Base-by-base conservation (phyloP, 371 early-diverging fungal species). In the Rhizomucor pusillus region DNA sequence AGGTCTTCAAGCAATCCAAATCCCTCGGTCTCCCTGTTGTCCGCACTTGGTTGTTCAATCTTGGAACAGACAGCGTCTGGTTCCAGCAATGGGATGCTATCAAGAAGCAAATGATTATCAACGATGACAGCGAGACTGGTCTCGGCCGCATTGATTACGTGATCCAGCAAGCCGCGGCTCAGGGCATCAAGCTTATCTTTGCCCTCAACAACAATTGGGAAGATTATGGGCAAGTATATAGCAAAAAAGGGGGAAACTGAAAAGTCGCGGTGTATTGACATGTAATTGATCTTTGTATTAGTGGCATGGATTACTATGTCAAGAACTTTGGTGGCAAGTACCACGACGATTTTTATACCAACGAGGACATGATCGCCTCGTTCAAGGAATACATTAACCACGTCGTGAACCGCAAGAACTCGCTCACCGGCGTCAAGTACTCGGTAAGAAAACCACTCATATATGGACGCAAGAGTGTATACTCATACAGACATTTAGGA, bases 11-110 rank as follows among this genome's bases (percentile, higher is more conserved):
- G 25, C 18, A 41, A 34, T 33, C 52, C 2, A 35, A 18, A 19
- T 4, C 16, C 23, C 23, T 37, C 7, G 35, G 44, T 7, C 33
- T 52, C 7, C 52, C 52, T 18, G 52, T 52, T 16, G 40, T 52
- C 20, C 52, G 52, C 40, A 52, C 52, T n/a, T 52, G 52, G 52
- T 20, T 52, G 11, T 52, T 52, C 52, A 52, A 52, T 29, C 34
- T 44, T 0, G 52, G 52, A 10, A 36, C 18, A 0, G 40, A 39
- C 16, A 23, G 35, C 16, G 44, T 52, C 13, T 52, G 16, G 18
- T 52, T 52, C 44, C 52, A 52, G 22, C 41, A 25, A 3, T 52
- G 52, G 19, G 35, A 43, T 14, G 12, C 14, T n/a, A 24, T 33
- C 13, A 14, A n/a, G 0, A 24, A 24, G 14, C 19, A 23, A 12